These are phyloP conservation scores for Zalerion maritima DNA, from an alignment of 495 filamentous ascomycete genomes.

Conservation along the genomic window DNA sequence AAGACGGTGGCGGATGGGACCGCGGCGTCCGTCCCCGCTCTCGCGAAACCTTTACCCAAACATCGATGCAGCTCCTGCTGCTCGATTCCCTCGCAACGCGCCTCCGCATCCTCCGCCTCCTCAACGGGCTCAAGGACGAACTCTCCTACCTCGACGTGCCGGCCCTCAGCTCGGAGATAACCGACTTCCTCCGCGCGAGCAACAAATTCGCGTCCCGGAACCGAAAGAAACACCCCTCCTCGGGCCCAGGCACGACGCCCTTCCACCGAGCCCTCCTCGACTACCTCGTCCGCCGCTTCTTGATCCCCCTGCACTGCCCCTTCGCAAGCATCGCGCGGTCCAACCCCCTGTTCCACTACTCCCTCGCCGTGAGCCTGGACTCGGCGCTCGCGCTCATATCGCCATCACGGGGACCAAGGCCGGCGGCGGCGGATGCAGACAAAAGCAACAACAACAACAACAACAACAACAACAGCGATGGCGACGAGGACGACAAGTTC, in stretches of 20 bases:
- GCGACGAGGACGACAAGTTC: slow-evolving; percentile 25
- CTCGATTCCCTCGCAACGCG: slow-evolving; percentile 31
- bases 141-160: slow-evolving; percentile 38
- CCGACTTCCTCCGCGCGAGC: slow-evolving; percentile 19
- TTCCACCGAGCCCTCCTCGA: slow-evolving; percentile 22
- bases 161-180: slow-evolving; percentile 27
- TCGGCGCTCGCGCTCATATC: slow-evolving; percentile 34
- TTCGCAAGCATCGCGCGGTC: slow-evolving; percentile 33
- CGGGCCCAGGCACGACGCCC: slow-evolving; percentile 9
- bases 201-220: slow-evolving; percentile 5
- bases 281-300: slow-evolving; percentile 33
- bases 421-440: too few relatives aligned
- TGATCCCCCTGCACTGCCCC: slow-evolving; percentile 37
- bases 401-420: too few relatives aligned
- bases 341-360: slow-evolving; percentile 40
- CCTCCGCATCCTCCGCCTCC: slow-evolving; percentile 30
- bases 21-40: slow-evolving; percentile 17
- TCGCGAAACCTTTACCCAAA: slow-evolving; percentile 26
- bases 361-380: slow-evolving; percentile 39
- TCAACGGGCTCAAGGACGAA: slow-evolving; percentile 34
- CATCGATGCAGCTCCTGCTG: slow-evolving; percentile 37
- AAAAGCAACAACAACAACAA: too few relatives aligned
- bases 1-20: too few relatives aligned
- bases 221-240: slow-evolving; percentile 7
- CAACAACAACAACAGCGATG: too few relatives aligned